These are phyloP conservation scores for Ormosia emarginata DNA, from an alignment of 306 rosid species.

Conservation along the genomic window DNA sequence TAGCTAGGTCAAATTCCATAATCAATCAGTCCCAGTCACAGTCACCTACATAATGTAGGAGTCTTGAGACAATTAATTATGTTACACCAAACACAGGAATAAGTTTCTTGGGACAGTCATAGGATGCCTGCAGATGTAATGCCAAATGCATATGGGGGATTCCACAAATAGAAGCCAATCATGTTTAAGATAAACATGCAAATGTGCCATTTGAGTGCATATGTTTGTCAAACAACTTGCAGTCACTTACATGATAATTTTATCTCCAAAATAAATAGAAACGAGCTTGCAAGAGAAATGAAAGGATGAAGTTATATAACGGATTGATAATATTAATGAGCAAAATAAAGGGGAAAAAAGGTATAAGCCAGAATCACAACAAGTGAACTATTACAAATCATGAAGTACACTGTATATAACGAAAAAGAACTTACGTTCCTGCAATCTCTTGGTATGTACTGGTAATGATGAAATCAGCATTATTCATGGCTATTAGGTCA, in stretches of 20 bases:
- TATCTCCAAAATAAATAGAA: neutral
- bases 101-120: neutral
- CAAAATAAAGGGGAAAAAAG: neutral
- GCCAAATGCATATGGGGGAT: neutral
- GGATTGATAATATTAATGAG: neutral
- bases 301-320: neutral
- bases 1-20: neutral
- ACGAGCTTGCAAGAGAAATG: neutral
- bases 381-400: neutral
- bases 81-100: neutral
- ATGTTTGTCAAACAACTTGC: neutral
- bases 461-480: conserved; percentile 82
- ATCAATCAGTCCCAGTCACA: neutral
- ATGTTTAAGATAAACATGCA: neutral
- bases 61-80: neutral
- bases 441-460: conserved; percentile 98
- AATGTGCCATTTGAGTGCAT: neutral
- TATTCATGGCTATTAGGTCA: conserved; percentile 75
- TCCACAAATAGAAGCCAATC: neutral
- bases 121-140: neutral
- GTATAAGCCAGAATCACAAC: neutral
- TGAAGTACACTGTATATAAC: neutral
- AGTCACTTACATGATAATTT: neutral
- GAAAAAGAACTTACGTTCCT: conserved; percentile 64
- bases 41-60: neutral